Conservation (phyloP, 352 stramenopile genomes). For the Phytophthora agathidicida region DNA sequence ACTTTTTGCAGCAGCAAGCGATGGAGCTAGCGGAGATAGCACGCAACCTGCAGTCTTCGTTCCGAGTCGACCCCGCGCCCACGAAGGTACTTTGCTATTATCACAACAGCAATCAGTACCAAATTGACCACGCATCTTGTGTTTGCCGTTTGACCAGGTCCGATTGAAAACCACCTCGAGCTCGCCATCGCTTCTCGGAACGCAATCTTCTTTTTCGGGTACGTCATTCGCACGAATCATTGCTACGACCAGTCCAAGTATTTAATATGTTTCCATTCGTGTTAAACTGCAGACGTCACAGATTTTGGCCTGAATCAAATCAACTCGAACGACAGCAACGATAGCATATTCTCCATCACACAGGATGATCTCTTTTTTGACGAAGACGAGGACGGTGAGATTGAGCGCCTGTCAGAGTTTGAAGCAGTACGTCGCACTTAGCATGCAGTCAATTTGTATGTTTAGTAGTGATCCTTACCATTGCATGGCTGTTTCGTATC, state of each 20-base stretch:
- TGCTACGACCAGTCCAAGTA: background rate
- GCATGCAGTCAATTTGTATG: too few species aligned
- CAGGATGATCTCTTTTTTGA: slow-evolving; percentile 55
- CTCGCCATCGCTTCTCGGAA: slow-evolving; percentile 36
- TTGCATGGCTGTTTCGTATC: background rate
- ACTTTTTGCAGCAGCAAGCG: slow-evolving; percentile 62
- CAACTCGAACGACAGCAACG: slow-evolving; percentile 53
- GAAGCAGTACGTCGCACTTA: slow-evolving; percentile 68
- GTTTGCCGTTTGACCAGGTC: slow-evolving; percentile 6
- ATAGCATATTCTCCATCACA: slow-evolving; percentile 60
- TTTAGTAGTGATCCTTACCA: background rate
- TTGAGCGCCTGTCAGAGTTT: slow-evolving; percentile 75
- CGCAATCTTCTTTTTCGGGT: slow-evolving; percentile 37
- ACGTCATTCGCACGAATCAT: background rate
- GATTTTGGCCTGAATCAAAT: slow-evolving; percentile 53
- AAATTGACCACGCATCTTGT: background rate
- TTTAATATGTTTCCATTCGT: background rate
- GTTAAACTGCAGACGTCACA: slow-evolving; percentile 20
- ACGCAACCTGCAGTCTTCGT: slow-evolving; percentile 64
- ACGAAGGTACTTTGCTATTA: slow-evolving; percentile 14
- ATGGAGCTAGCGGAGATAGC: slow-evolving; percentile 72
- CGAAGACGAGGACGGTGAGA: slow-evolving; percentile 52
- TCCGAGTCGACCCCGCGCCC: slow-evolving; percentile 31
- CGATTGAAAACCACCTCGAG: slow-evolving; percentile 37
- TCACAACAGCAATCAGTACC: background rate